These are phyloP conservation scores for Aspergillus bombycis DNA, from an alignment of 2,329 filamentous ascomycete species.

Conservation along the genomic window DNA sequence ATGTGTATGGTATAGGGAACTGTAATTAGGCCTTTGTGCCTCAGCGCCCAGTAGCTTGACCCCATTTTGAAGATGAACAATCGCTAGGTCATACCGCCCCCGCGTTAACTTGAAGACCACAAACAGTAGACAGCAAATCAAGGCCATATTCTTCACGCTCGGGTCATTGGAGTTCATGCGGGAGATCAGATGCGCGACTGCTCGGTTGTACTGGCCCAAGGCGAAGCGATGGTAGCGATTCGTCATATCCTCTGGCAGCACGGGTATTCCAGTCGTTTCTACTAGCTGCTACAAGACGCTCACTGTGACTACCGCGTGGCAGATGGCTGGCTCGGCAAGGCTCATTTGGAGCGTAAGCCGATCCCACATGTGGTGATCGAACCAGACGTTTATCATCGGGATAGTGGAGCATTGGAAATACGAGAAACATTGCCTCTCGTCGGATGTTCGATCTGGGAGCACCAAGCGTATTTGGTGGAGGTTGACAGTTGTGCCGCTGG, in stretches of 20 bases:
- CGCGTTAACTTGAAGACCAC: slow-evolving; percentile 7
- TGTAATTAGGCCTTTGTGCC: too few relatives aligned
- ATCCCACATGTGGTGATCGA: slow-evolving; percentile 18
- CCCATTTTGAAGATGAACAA: slow-evolving; percentile 11
- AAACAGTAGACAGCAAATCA: slow-evolving; percentile 17
- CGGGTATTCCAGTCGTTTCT: slow-evolving; percentile 1
- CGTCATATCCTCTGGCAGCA: slow-evolving; percentile 6
- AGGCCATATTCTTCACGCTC: slow-evolving; percentile 5
- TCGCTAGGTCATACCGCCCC: slow-evolving; percentile 13
- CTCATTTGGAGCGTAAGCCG: slow-evolving; percentile 5
- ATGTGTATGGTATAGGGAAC: too few relatives aligned
- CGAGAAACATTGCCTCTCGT: slow-evolving; percentile 24
- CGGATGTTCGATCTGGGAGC: slow-evolving; percentile 10
- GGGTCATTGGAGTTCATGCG: slow-evolving; percentile 13
- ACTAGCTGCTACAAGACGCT: slow-evolving; percentile 11
- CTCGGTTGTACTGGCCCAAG: slow-evolving; percentile 10
- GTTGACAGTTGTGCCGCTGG: not conserved
- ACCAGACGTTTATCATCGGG: slow-evolving; percentile 18
- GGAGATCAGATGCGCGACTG: slow-evolving; percentile 4
- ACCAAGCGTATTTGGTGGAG: not conserved
- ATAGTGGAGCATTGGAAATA: slow-evolving; percentile 21
- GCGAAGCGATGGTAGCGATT: slow-evolving; percentile 14
- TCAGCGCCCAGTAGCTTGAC: slow-evolving; percentile 5
- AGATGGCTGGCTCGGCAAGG: slow-evolving; percentile 12
- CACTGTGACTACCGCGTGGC: slow-evolving; percentile 11